Evolutionary conservation across 139 green algal genomes (phyloP).

Genomic region (Picochlorum sp.): DNA sequence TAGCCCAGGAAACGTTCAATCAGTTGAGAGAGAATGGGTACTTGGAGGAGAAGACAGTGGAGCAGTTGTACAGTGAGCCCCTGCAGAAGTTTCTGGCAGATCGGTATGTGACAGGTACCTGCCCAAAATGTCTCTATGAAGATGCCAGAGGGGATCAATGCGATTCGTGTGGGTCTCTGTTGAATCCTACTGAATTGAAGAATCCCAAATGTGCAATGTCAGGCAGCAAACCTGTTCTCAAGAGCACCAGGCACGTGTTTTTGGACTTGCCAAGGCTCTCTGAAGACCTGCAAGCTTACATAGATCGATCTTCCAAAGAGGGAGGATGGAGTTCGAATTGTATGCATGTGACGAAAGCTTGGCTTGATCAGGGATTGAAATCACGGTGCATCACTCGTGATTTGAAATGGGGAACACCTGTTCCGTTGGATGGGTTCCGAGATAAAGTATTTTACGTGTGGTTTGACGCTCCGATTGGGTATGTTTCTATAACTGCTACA

Average conservation of each 20-base stretch:
- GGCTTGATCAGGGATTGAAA: constrained; percentile 94
- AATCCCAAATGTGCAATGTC: constrained; percentile 85
- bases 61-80: constrained; percentile 81
- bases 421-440: constrained; percentile 75
- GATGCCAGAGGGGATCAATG: constrained; percentile 85
- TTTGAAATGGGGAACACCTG: constrained; percentile 91
- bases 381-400: constrained; percentile 93
- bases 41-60: constrained; percentile 58
- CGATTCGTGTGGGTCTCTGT: constrained; percentile 81
- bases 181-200: constrained; percentile 91
- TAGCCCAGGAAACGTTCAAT: constrained; percentile 59
- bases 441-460: constrained; percentile 98
- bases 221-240: constrained; percentile 48
- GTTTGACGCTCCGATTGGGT: constrained; percentile 97
- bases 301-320: constrained; percentile 43
- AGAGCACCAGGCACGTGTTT: constrained; percentile 87
- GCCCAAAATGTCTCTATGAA: constrained; percentile 88
- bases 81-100: constrained; percentile 91
- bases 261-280: constrained; percentile 85
- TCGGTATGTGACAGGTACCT: constrained; percentile 88
- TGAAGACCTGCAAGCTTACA: constrained; percentile 59
- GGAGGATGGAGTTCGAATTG: constrained; percentile 85
- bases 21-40: constrained; percentile 33
- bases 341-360: constrained; percentile 79
- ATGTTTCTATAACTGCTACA: constrained; percentile 94